A percentile compares a stretch with the other conserved stretches of the same genome.
These are phyloP conservation scores for Penicillium sp. DNA, from an alignment of 2,329 filamentous ascomycete species.

Conservation along the genomic window DNA sequence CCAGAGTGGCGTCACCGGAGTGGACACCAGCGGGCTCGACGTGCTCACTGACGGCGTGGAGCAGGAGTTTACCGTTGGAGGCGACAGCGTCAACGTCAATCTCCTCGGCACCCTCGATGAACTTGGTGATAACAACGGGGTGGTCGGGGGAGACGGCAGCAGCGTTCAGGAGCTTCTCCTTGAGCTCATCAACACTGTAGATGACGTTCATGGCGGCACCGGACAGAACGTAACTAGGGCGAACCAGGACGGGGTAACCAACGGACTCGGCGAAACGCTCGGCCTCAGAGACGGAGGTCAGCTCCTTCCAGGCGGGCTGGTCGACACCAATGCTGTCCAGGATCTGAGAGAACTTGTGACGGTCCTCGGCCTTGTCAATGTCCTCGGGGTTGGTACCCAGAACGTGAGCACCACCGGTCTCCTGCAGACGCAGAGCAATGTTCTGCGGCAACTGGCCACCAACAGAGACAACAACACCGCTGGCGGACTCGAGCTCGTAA, in stretches of 20 bases:
- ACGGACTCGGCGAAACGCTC: slow-evolving; percentile 81
- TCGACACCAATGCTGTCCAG: slow-evolving; percentile 95
- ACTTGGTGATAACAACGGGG: slow-evolving; percentile 97
- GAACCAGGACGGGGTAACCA: slow-evolving; percentile 90
- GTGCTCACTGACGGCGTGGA: slow-evolving; percentile 94
- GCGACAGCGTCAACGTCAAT: slow-evolving; percentile 96
- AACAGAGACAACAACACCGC: slow-evolving; percentile 89
- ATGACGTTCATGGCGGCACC: slow-evolving; percentile 99
- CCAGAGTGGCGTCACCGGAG: slow-evolving; percentile 93
- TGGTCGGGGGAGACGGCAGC: slow-evolving; percentile 91
- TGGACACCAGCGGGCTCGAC: slow-evolving; percentile 97
- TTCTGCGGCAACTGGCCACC: slow-evolving; percentile 97
- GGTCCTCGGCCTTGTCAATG: slow-evolving; percentile 97
- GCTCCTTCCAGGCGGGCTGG: slow-evolving; percentile 96
- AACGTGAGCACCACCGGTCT: slow-evolving; percentile 83
- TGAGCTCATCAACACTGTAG: slow-evolving; percentile 79
- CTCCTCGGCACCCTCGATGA: slow-evolving; percentile 94
- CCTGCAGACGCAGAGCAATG: slow-evolving; percentile 90
- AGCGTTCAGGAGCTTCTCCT: slow-evolving; percentile 91
- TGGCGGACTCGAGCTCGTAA: slow-evolving; percentile 84
- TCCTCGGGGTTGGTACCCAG: slow-evolving; percentile 90
- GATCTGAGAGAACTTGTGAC: slow-evolving; percentile 97
- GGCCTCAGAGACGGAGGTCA: slow-evolving; percentile 86
- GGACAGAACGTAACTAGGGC: slow-evolving; percentile 92
- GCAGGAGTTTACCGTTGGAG: slow-evolving; percentile 77